Evolutionary conservation across 225 moss, liverwort and hornwort species (phyloP).

Genomic region (Bryum argenteum): DNA sequence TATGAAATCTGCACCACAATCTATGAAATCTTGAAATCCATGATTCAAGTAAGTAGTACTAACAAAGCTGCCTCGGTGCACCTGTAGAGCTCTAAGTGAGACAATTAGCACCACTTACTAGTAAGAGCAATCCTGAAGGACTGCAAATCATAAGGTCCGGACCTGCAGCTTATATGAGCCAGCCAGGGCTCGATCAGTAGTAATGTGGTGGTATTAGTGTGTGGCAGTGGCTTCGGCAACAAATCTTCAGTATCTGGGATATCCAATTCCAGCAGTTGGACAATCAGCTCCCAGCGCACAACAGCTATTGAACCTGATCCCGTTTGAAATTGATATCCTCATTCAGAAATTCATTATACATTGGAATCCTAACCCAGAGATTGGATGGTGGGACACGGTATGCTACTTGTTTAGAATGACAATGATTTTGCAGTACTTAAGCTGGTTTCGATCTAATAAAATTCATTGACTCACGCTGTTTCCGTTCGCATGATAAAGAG

Average conservation of each 20-base stretch:
- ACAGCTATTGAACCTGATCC: conserved; percentile 59
- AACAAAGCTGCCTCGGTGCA: no score
- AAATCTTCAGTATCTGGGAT: conserved; percentile 66
- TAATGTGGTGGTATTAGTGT: conserved; percentile 10
- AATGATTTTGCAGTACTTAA: no score
- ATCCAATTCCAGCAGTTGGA: conserved; percentile 91
- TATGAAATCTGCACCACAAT: no score
- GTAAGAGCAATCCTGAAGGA: no score
- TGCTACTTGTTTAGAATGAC: no score
- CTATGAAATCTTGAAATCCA: no score
- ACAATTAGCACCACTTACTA: no score
- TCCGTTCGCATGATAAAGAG: conserved; percentile 31
- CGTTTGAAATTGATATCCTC: conserved; percentile 65
- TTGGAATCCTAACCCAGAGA: conserved; percentile 71
- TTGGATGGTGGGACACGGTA: conserved; percentile 99
- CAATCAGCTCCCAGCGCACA: conserved; percentile 67
- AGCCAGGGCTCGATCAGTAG: no score
- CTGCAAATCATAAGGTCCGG: no score
- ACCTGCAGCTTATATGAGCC: no score
- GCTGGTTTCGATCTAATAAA: background rate
- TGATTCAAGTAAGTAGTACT: no score
- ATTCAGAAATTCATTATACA: conserved; percentile 72
- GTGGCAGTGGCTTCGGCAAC: conserved; percentile 50
- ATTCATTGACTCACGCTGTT: conserved; percentile 7
- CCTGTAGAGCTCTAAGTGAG: no score